These are phyloP conservation scores for Trametes elegans DNA, from an alignment of 768 basidiomycete genomes.

Conservation along the genomic window DNA sequence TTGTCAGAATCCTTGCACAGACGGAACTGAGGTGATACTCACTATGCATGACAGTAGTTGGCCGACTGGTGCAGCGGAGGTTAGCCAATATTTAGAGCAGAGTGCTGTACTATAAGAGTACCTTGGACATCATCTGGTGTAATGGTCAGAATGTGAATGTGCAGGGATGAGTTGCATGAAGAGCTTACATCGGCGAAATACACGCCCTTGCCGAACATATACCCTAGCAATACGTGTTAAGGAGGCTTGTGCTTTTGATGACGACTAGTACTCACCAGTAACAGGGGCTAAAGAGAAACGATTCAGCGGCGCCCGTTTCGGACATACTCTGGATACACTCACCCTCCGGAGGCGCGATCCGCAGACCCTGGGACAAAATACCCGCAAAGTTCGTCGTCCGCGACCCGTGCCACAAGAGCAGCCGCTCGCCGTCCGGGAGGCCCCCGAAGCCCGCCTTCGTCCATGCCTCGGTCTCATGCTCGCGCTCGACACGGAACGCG, in stretches of 20 bases:
- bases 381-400: constrained; percentile 63
- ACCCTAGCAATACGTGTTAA: constrained; percentile 27
- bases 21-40: constrained; percentile 20
- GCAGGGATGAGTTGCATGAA: neutral
- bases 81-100: neutral
- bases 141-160: too few species aligned
- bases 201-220: constrained; percentile 69
- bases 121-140: constrained; percentile 73
- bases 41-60: constrained; percentile 53
- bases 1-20: neutral
- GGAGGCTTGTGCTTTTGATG: neutral
- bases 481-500: constrained; percentile 53
- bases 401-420: constrained; percentile 65
- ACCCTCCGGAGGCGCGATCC: constrained; percentile 67
- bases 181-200: constrained; percentile 59
- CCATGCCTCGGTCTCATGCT: constrained; percentile 40
- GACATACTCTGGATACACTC: constrained; percentile 2
- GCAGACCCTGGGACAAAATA: constrained; percentile 59
- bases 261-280: constrained; percentile 32
- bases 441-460: constrained; percentile 43
- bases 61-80: constrained; percentile 41
- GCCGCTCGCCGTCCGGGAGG: constrained; percentile 46
- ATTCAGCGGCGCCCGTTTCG: neutral
- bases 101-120: constrained; percentile 24
- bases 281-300: constrained; percentile 40